Percentiles rank a stretch among this genome's conserved stretches.
These are phyloP conservation scores for Chrysosporium queenslandicum DNA, from an alignment of 2,329 filamentous ascomycete genomes.

Conservation along the genomic window DNA sequence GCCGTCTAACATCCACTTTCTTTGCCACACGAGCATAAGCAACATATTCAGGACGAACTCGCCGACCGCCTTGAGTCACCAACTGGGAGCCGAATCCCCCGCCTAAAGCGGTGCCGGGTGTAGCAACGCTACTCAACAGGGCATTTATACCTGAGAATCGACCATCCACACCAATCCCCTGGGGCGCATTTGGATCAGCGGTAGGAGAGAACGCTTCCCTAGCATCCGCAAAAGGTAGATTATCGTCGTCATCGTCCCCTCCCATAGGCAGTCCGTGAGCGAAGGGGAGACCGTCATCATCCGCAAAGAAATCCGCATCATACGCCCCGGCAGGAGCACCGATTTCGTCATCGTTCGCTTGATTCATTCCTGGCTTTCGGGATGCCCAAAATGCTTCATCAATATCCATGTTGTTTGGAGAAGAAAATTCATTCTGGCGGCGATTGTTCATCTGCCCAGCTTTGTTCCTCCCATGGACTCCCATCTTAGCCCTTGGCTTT, in stretches of 20 bases:
- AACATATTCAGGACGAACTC: slow-evolving; percentile 54
- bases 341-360: slow-evolving; percentile 42
- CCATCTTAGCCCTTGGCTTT: slow-evolving; percentile 82
- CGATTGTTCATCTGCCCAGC: slow-evolving; percentile 29
- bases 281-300: slow-evolving; percentile 52
- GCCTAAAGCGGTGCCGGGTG: slow-evolving; percentile 34
- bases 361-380: slow-evolving; percentile 45
- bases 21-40: slow-evolving; percentile 57
- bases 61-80: slow-evolving; percentile 49
- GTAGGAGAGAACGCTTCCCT: slow-evolving; percentile 40
- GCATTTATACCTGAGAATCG: slow-evolving; percentile 32
- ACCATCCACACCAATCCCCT: slow-evolving; percentile 26
- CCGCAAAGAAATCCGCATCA: slow-evolving; percentile 87
- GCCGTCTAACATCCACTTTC: slow-evolving; percentile 54
- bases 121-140: slow-evolving; percentile 33
- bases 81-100: slow-evolving; percentile 54
- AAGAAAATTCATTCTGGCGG: slow-evolving; percentile 41
- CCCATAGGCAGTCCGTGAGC: slow-evolving; percentile 38
- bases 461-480: slow-evolving; percentile 51
- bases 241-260: slow-evolving; percentile 40
- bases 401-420: slow-evolving; percentile 63
- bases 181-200: slow-evolving; percentile 24
- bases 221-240: slow-evolving; percentile 41
- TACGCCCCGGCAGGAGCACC: slow-evolving; percentile 63
- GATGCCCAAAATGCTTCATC: slow-evolving; percentile 94